Conservation (phyloP, 257 asterid species). For the Anisodus tanguticus region DNA sequence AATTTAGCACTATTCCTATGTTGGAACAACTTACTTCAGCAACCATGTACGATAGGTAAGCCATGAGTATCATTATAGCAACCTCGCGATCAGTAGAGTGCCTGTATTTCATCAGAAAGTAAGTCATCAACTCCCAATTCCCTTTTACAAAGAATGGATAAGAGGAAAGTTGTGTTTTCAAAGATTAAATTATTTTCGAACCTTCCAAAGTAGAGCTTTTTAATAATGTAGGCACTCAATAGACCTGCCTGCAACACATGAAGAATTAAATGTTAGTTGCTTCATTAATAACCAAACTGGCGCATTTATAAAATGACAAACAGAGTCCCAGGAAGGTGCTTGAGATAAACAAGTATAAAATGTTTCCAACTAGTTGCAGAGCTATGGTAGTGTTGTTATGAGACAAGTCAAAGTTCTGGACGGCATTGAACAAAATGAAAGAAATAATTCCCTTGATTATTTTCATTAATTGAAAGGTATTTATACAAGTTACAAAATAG, state of each 20-base stretch:
- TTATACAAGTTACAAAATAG: too few relatives aligned
- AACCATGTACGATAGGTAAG: constrained; percentile 90
- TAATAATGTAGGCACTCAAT: constrained; percentile 84
- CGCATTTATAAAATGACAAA: background rate
- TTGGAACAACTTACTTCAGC: constrained; percentile 72
- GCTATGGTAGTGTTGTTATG: constrained; percentile 57
- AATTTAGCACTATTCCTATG: background rate
- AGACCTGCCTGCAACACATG: constrained; percentile 75
- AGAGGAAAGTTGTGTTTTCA: background rate
- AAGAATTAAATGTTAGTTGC: constrained; percentile 26
- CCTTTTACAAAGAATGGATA: background rate
- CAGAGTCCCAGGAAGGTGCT: constrained; percentile 73
- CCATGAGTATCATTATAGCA: constrained; percentile 96
- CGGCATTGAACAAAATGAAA: constrained; percentile 93
- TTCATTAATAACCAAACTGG: background rate
- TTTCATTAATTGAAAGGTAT: too few relatives aligned
- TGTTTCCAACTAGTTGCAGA: constrained; percentile 74
- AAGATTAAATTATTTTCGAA: constrained; percentile 38
- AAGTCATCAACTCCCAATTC: background rate
- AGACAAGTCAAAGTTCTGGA: constrained; percentile 85
- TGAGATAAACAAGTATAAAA: constrained; percentile 66
- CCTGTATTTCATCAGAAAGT: constrained; percentile 49
- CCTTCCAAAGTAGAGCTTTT: constrained; percentile 94
- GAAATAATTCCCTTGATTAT: too few relatives aligned
- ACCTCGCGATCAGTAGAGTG: constrained; percentile 98